Conservation (phyloP, 352 stramenopile species). For the Aphanomyces invadans region DNA sequence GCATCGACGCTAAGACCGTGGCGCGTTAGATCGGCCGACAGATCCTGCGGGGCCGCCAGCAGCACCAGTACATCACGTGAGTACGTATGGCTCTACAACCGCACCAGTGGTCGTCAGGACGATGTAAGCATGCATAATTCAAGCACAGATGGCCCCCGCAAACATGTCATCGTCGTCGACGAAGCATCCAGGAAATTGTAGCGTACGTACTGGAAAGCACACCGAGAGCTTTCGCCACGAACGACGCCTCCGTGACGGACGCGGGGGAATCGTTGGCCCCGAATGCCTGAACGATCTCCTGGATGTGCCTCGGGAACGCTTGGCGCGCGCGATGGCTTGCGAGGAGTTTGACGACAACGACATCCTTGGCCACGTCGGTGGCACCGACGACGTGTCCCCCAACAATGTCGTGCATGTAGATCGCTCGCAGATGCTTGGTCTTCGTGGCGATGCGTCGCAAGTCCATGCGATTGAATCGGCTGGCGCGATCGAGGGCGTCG, state of each 20-base stretch:
- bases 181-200: too few relatives aligned
- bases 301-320: constrained; percentile 49
- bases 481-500: constrained; percentile 41
- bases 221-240: constrained; percentile 36
- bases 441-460: constrained; percentile 58
- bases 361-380: background rate
- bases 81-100: background rate
- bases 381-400: background rate
- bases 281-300: constrained; percentile 49
- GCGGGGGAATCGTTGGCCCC: constrained; percentile 35
- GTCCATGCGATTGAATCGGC: constrained; percentile 43
- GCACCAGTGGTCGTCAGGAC: too few relatives aligned
- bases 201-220: constrained; percentile 32
- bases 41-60: constrained; percentile 6
- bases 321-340: constrained; percentile 30
- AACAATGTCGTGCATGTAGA: background rate
- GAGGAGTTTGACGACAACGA: background rate
- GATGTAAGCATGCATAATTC: too few relatives aligned
- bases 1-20: constrained; percentile 4
- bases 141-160: background rate
- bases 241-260: too few relatives aligned
- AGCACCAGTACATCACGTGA: background rate
- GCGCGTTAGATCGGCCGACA: background rate
- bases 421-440: constrained; percentile 33
- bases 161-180: too few relatives aligned